Base-by-base conservation (phyloP, 257 asterid genomes). In the Datura wrightii region DNA sequence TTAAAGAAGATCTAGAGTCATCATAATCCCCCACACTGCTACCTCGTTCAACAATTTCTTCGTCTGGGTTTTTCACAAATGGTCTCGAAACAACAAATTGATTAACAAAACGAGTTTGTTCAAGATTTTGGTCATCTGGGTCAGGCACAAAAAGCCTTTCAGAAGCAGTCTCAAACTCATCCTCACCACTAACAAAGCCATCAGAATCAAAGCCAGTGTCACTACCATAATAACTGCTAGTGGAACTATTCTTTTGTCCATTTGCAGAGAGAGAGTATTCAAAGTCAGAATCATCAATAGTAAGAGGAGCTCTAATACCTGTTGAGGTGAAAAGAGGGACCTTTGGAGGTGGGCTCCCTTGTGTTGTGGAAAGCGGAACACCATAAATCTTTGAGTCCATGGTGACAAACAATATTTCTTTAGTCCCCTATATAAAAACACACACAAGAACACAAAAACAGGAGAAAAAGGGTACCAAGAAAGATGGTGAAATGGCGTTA, bases 281-380 rank as follows among this genome's bases (percentile, higher is more conserved):
- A 84, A 86, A 85, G 69, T 95, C 99, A 85, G 95, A 90, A 66
- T 94, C 98, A 89, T 95, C 98, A 70, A 85, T 83, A 88, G 99
- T 94, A 44, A 94, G 84, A 83, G 98, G 99, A 88, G 99, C 99
- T 93, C 97, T 86, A 83, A 95, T 95, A 93, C 98, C 98, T 94
- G 82, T 42, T 11, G 83, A 66, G 44, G 88, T 39, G 82, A 63
- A 79, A 71, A 87, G 79, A 79, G 89, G 9, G 42, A 89, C 90
- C 88, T 86, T 87, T 71, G 94, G 89, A 85, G 88, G 84, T 62
- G 89, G 69, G 52, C 88, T 60, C 88, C 85, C 85, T 66, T 86
- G 88, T 46, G 90, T 63, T 56, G 93, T 88, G 76, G 98, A 93
- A 79, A 91, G 82, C 74, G 94, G 94, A 83, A 89, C 92, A 83